Evolutionary conservation across 306 rosid species (phyloP), one percentile per base, ranked within the genome.

Genomic region (Acacia acuminata): DNA sequence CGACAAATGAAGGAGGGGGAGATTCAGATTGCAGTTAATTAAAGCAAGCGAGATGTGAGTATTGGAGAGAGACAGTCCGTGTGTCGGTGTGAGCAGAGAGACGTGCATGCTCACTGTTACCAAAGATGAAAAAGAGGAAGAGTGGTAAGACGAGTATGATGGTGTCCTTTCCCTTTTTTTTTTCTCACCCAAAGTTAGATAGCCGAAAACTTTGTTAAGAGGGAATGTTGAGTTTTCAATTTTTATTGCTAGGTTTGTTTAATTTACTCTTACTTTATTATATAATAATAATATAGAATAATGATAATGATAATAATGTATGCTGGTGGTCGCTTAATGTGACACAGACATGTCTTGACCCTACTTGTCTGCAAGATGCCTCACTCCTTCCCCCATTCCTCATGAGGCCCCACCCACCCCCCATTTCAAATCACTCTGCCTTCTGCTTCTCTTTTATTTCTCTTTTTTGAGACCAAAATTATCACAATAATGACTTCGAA

Each of bases 301-400:
- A 56, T 71, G 25, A 79, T 73, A 50, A 79, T 25, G 73, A 73
- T 51, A 84, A 85, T 81, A 50, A 76, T 77, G 79, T 43, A 45
- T 32, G 38, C 84, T 81, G 86, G 89, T 60, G 89, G 88, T 82
- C 89, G 56, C 84, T 67, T 71, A 56, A 68, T 79, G 90, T 86
- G 76, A 68, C 32, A 65, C 67, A 79, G 87, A 81, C 90, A 79
- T 75, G 75, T 75, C 76, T 80, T 84, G 88, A 82, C 86, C 91
- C 92, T 79, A 85, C 91, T 43, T 91, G 92, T 87, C 85, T 83
- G 71, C 61, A 58, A 85, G 86, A 80, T 84, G 86, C 89, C 78
- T 86, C 71, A 36, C 75, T 75, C 73, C 56, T 69, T 73, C 75
- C 84, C 90, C 92, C 88, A 85, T 85, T 55, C 71, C 82, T 22